A percentile compares a stretch with the other conserved stretches of the same genome.
Conservation (phyloP, 2,329 filamentous ascomycete genomes). For the Neofusicoccum laricinum region DNA sequence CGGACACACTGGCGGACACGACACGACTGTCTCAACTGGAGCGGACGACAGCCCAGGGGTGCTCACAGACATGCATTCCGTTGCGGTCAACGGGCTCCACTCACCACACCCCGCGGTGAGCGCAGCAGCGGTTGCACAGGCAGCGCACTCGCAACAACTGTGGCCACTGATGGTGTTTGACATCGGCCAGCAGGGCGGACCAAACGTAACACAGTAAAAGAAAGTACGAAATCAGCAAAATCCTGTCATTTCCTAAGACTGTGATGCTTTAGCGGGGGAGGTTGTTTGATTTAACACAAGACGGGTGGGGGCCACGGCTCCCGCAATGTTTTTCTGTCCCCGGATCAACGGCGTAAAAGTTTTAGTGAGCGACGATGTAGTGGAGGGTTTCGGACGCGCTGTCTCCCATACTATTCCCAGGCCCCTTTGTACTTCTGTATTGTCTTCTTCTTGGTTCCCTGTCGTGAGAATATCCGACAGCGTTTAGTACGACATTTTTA, state of each 20-base stretch:
- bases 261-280: background rate
- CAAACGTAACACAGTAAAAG: background rate
- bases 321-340: background rate
- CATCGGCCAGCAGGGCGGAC: slow-evolving; percentile 12
- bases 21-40: background rate
- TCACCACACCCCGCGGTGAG: slow-evolving; percentile 14
- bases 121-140: slow-evolving; percentile 15
- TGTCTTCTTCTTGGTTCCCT: background rate
- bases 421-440: background rate
- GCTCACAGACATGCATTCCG: slow-evolving; percentile 7
- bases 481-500: background rate
- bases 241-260: background rate
- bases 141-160: slow-evolving; percentile 16
- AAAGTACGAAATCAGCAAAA: background rate
- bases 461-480: background rate
- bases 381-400: background rate
- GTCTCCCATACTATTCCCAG: background rate
- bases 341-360: slow-evolving; percentile 9
- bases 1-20: slow-evolving; percentile 4
- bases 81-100: slow-evolving; percentile 1
- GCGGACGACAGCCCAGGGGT: background rate
- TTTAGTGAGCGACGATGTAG: background rate
- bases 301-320: background rate
- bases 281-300: background rate
- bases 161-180: slow-evolving; percentile 18